Evolutionary conservation across 2,329 filamentous ascomycete genomes (phyloP), one percentile per base, ranked within the genome.

Genomic region (Phialemoniopsis sp.): DNA sequence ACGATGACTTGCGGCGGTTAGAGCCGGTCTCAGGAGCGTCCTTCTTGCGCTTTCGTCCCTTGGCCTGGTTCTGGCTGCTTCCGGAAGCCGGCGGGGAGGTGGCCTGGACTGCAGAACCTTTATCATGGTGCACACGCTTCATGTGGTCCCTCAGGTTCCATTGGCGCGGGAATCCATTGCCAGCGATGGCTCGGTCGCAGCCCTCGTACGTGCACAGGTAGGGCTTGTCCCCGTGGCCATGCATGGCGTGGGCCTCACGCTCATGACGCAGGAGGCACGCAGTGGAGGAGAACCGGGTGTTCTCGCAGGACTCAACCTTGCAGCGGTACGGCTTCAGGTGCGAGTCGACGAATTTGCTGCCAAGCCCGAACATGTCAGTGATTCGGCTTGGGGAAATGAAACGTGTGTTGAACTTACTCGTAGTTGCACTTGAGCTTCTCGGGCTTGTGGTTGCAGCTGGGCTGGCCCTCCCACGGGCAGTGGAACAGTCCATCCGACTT

Each of bases 341-440:
- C 19, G 91, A 96, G 66, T 97, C 91, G 51, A 97, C 82, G 55
- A 93, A 95, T 76, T 97, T 97, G 77, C 90, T 95, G 59, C 36
- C 37, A 10, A 10, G n/a, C 19, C 17, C 16, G 10, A 10, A 26
- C 21, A 26, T 62, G 58, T 51, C 39, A 12, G 26, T 13, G 13
- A 29, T 30, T 12, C 4, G 40, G 36, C 15, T 29, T 16, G 19
- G 19, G 6, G 6, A 26, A 10, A 26, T 6, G 6, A 26, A 26
- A 26, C 21, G n/a, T 26, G 21, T 6, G 21, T 6, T 26, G 16
- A 17, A 68, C 88, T 78, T 84, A 95, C 90, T 96, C 90, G 60
- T 96, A 97, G 68, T 95, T 95, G 82, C 91, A 96, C 79, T 96
- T 96, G 53, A 97, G 86, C 71, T 94, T 93, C 58, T 94, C 93